phyloP scores from a whole-genome alignment of 129 eudicot species.

The Helianthus tuberosus region DNA sequence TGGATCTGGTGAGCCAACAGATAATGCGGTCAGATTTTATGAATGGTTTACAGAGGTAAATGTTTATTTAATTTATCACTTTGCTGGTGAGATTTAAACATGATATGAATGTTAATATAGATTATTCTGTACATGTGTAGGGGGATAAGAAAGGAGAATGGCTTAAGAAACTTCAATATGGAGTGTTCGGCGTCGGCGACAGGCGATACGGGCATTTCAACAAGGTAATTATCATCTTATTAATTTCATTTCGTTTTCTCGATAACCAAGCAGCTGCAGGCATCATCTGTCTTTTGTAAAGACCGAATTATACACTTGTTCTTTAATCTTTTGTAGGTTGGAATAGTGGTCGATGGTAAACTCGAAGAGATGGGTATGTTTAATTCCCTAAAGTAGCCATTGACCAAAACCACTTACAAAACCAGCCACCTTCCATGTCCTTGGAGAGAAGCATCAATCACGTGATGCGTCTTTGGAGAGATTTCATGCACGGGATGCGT shows the following conservation, averaged over 20 bases:
- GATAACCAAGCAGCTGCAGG: background rate
- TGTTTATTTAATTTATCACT: background rate
- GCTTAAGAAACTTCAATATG: slow-evolving; percentile 79
- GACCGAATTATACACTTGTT: slow-evolving; percentile 8
- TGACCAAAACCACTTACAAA: too few relatives aligned
- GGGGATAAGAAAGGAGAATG: slow-evolving; percentile 72
- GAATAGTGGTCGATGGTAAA: slow-evolving; percentile 58
- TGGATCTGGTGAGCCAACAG: slow-evolving; percentile 99
- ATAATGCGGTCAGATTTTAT: slow-evolving; percentile 89
- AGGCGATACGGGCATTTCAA: slow-evolving; percentile 92
- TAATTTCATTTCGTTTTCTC: background rate
- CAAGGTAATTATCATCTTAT: slow-evolving; percentile 50
- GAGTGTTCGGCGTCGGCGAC: slow-evolving; percentile 89
- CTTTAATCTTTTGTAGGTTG: slow-evolving; percentile 47
- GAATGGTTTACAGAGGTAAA: slow-evolving; percentile 90
- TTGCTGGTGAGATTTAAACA: background rate
- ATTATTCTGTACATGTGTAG: slow-evolving; percentile 12
- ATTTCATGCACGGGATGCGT: too few relatives aligned
- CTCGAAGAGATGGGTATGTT: slow-evolving; percentile 67
- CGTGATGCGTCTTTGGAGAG: too few relatives aligned
- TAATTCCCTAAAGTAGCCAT: background rate
- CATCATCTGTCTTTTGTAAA: background rate
- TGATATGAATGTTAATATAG: slow-evolving; percentile 3
- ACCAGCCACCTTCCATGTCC: too few relatives aligned
- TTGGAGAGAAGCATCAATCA: too few relatives aligned